Evolutionary conservation across 2,329 filamentous ascomycete species (phyloP).

Genomic region (Lasiodiplodia citricola): DNA sequence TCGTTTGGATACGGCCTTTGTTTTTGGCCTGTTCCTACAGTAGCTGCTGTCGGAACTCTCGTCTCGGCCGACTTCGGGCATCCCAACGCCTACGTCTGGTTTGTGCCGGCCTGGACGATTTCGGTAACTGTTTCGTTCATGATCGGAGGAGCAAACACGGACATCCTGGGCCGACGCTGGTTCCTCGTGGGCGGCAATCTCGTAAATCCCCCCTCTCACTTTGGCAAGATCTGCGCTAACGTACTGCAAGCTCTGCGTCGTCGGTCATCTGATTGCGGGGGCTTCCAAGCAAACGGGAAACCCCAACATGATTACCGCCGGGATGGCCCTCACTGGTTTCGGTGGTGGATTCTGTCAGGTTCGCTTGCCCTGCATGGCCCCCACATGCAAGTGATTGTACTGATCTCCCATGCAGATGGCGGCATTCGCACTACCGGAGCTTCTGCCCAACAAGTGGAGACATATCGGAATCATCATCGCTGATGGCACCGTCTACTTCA

Average conservation of each 20-base stretch:
- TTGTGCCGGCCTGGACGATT: conserved; percentile 33
- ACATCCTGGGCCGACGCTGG: conserved; percentile 55
- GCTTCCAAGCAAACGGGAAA: conserved; percentile 40
- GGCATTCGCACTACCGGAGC: conserved; percentile 54
- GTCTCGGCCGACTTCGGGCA: conserved; percentile 11
- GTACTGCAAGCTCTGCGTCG: not conserved
- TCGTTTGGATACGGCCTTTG: conserved; percentile 37
- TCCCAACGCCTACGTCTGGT: conserved; percentile 30
- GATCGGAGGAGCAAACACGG: conserved; percentile 49
- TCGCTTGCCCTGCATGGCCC: not conserved
- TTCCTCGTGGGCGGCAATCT: conserved; percentile 53
- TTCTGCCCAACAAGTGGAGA: conserved; percentile 57
- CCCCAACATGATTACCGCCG: conserved; percentile 47
- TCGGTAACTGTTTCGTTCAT: conserved; percentile 32
- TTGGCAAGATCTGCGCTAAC: not conserved
- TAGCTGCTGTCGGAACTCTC: conserved; percentile 32
- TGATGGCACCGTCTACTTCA: conserved; percentile 47
- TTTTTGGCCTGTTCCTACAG: conserved; percentile 40
- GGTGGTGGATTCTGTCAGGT: conserved; percentile 52
- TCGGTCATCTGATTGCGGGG: conserved; percentile 28
- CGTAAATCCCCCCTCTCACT: conserved; percentile 31
- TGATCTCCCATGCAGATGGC: conserved; percentile 37
- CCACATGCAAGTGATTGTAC: conserved; percentile 3
- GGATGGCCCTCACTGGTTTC: conserved; percentile 51
- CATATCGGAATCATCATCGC: conserved; percentile 53